Evolutionary conservation across 1,139 yeast genomes (phyloP).

Genomic region (Sugiyamaella japonica): DNA sequence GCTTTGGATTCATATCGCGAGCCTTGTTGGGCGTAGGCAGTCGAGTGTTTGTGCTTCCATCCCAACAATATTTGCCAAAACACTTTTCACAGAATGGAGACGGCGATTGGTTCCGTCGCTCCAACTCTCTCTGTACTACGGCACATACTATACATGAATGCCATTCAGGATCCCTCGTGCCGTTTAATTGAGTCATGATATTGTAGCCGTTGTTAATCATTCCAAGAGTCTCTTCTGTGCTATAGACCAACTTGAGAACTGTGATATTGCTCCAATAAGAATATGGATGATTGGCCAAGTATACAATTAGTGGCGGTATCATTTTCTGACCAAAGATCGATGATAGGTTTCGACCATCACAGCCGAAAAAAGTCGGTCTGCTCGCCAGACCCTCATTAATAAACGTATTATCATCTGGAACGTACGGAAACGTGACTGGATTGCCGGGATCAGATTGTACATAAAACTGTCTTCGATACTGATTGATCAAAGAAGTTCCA

Average conservation of each 20-base stretch:
- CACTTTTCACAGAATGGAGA: constrained; percentile 74
- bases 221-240: constrained; percentile 54
- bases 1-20: neutral
- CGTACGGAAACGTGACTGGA: constrained; percentile 63
- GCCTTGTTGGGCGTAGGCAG: neutral
- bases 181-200: constrained; percentile 67
- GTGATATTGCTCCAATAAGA: constrained; percentile 67
- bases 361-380: constrained; percentile 75
- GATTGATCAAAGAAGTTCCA: constrained; percentile 56
- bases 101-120: constrained; percentile 61
- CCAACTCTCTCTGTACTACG: constrained; percentile 76
- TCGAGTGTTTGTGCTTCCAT: constrained; percentile 44
- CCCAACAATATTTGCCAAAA: constrained; percentile 80
- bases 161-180: constrained; percentile 73
- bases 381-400: constrained; percentile 47
- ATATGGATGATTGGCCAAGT: constrained; percentile 76
- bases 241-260: constrained; percentile 66
- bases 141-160: constrained; percentile 87
- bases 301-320: constrained; percentile 85
- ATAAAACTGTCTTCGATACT: constrained; percentile 53
- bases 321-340: constrained; percentile 45
- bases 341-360: constrained; percentile 67
- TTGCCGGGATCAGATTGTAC: constrained; percentile 41
- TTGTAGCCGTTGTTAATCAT: constrained; percentile 82
- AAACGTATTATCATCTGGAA: constrained; percentile 73